Base-by-base conservation (phyloP, 2,329 filamentous ascomycete genomes). In the Sporothrix sp. region DNA sequence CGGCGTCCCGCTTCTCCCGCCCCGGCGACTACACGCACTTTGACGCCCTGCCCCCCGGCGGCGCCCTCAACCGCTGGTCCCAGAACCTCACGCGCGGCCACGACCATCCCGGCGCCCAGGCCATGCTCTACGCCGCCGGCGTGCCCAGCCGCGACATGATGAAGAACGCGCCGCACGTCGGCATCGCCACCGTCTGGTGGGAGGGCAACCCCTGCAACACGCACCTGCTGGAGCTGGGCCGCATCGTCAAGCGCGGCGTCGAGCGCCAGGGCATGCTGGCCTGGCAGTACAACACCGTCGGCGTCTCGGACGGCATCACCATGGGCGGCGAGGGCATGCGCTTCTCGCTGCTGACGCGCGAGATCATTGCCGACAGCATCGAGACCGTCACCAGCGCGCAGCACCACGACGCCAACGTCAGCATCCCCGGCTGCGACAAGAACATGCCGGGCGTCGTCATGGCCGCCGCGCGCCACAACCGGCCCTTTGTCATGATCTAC, bases 261-360 rank as follows among this genome's bases (percentile, higher is more conserved):
- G 73, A 85, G 59, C 86, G 85, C 60, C 79, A 90, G 61, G 85
- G 83, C 21, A 95, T 96, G 87, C 74, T 97, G 21, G 90, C 81
- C 38, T 97, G 89, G 89, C 88, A 95, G 65, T 95, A 90, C 69
- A 94, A 93, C 65, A 94, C 89, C 16, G 79, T 95, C 56, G 88
- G 90, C 46, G 72, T 96, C 10, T 89, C 87, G 9, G 89, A 95
- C 66, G 90, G 83, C 44, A 95, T 96, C 62, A 95, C 91, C 3
- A 96, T 96, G 90, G 90, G 91, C 49, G 85, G 85, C 57, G 87
- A 95, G 71, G 89, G 90, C 57, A 96, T 96, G 91, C 77, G 91
- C 50, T 96, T 89, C 70, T 95, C 88, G 21, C 77, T 96, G 5
- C 90, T 95, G 63, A 87, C 85, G 2, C 79, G 90, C 53, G 90